These are phyloP conservation scores for Moesziomyces sp. DNA, from an alignment of 1,284 basidiomycete genomes.

Conservation along the genomic window DNA sequence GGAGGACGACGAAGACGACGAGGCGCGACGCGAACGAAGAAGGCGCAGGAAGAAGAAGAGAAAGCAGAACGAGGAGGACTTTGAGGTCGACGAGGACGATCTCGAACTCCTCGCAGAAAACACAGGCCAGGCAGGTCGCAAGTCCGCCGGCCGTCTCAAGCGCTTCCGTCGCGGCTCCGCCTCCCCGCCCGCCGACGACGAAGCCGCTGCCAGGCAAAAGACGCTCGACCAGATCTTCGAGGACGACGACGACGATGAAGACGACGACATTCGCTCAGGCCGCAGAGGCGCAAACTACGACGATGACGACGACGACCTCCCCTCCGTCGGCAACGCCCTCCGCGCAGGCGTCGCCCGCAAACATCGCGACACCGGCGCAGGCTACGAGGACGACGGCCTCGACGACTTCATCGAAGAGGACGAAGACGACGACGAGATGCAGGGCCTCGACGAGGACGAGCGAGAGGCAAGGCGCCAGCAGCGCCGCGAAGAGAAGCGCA, in stretches of 20 bases:
- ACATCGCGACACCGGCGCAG: conserved; percentile 40
- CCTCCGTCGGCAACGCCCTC: conserved; percentile 56
- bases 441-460: conserved; percentile 70
- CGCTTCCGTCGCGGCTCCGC: conserved; percentile 70
- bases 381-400: conserved; percentile 68
- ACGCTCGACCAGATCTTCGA: conserved; percentile 83
- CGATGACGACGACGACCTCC: conserved; percentile 71
- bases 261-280: conserved; percentile 69
- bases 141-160: conserved; percentile 54
- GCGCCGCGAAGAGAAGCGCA: conserved; percentile 71
- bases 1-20: conserved; percentile 69
- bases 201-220: conserved; percentile 70
- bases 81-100: conserved; percentile 91
- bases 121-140: conserved; percentile 74
- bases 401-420: conserved; percentile 86
- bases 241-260: conserved; percentile 77
- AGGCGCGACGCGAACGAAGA: conserved; percentile 75
- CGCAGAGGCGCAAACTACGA: conserved; percentile 67
- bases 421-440: conserved; percentile 67
- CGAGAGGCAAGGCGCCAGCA: conserved; percentile 78
- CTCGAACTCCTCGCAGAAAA: conserved; percentile 94
- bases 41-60: conserved; percentile 54
- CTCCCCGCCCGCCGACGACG: conserved; percentile 70
- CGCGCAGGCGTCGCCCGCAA: conserved; percentile 43
- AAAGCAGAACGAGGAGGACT: conserved; percentile 71